Conservation (phyloP, 768 basidiomycete genomes). For the Amyloporia xantha region DNA sequence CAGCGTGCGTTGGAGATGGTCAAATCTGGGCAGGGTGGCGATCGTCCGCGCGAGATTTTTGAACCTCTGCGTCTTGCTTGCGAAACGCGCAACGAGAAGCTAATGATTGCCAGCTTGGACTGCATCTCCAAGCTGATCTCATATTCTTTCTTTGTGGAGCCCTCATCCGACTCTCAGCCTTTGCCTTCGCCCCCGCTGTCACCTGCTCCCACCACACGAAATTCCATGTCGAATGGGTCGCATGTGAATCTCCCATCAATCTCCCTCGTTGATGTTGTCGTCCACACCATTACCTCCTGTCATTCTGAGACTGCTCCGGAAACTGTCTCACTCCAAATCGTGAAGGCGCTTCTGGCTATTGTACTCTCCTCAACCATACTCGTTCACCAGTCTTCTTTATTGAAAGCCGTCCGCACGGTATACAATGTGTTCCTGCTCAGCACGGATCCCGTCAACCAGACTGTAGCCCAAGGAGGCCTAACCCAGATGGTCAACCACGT, state of each 20-base stretch:
- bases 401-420: constrained; percentile 95
- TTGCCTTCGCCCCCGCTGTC: constrained; percentile 76
- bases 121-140: constrained; percentile 97
- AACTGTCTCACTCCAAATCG: constrained; percentile 90
- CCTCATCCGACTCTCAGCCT: constrained; percentile 32
- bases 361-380: constrained; percentile 81
- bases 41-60: constrained; percentile 81
- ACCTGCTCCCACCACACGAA: constrained; percentile 42
- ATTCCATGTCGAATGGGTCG: constrained; percentile 37
- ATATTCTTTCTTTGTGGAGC: constrained; percentile 91
- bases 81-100: constrained; percentile 88
- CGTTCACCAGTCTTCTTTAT: constrained; percentile 91
- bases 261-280: constrained; percentile 87
- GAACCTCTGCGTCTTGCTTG: constrained; percentile 95
- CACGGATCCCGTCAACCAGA: constrained; percentile 87
- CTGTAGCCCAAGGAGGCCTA: constrained; percentile 95
- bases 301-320: constrained; percentile 86
- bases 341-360: constrained; percentile 87
- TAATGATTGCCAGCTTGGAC: constrained; percentile 95
- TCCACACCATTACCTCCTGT: constrained; percentile 89
- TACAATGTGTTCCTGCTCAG: constrained; percentile 97
- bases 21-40: constrained; percentile 65
- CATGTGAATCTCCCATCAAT: constrained; percentile 50
- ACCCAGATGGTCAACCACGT: constrained; percentile 98
- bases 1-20: constrained; percentile 80